A percentile compares a stretch with the other conserved stretches of the same genome.
phyloP scores from a whole-genome alignment of 139 green algal genomes.

The Nannochloris sp. region DNA sequence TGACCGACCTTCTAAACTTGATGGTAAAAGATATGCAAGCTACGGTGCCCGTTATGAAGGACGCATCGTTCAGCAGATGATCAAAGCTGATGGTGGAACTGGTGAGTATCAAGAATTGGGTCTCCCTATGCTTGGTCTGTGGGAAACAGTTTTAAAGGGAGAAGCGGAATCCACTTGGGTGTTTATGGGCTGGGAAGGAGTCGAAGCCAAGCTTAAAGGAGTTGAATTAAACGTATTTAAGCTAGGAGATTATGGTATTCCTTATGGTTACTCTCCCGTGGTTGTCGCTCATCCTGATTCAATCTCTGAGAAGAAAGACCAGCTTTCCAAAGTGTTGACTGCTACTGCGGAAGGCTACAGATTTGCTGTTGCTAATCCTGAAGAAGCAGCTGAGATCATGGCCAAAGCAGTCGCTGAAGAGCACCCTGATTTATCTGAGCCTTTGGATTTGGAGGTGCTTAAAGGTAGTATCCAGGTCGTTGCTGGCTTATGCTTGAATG shows the following conservation, averaged over 20 bases:
- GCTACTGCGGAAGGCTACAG: conserved; percentile 52
- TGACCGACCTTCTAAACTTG: conserved; percentile 47
- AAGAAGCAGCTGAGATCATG: conserved; percentile 36
- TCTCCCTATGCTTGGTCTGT: conserved; percentile 73
- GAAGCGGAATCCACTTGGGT: conserved; percentile 79
- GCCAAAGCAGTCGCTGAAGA: not conserved
- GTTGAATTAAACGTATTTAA: conserved; percentile 64
- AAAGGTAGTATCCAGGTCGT: not conserved
- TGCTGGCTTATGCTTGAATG: not conserved
- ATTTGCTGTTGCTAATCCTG: conserved; percentile 43
- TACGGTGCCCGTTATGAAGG: conserved; percentile 82
- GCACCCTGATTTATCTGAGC: conserved; percentile 27
- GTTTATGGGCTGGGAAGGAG: conserved; percentile 78
- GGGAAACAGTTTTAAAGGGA: conserved; percentile 67
- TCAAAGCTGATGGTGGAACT: conserved; percentile 64
- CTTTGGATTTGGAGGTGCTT: conserved; percentile 25
- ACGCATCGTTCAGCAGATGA: conserved; percentile 77
- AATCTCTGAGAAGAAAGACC: conserved; percentile 3
- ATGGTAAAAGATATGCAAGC: conserved; percentile 66
- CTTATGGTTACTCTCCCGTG: conserved; percentile 66
- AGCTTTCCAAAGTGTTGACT: conserved; percentile 35
- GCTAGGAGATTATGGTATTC: conserved; percentile 60
- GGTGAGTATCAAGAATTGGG: conserved; percentile 65
- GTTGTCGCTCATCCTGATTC: conserved; percentile 49
- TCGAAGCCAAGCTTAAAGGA: conserved; percentile 58